A percentile compares a stretch with the other conserved stretches of the same genome.
Conservation (phyloP, 2,329 filamentous ascomycete genomes). For the Diplodia seriata region DNA sequence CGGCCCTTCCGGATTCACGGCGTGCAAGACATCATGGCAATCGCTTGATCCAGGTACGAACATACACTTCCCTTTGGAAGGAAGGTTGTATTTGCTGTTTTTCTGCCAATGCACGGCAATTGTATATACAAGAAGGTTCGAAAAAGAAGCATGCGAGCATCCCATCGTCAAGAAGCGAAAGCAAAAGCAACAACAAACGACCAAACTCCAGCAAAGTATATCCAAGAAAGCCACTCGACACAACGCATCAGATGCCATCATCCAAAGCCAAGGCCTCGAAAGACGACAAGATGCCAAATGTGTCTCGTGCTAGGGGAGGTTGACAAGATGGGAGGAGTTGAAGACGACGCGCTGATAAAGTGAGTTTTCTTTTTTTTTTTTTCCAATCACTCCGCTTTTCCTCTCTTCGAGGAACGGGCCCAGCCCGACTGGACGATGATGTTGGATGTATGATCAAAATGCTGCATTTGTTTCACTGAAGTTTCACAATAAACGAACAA, state of each 20-base stretch:
- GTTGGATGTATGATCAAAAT: background rate
- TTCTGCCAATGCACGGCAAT: background rate
- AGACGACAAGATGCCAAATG: background rate
- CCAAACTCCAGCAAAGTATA: background rate
- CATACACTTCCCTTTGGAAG: background rate
- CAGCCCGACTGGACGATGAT: background rate
- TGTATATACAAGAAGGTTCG: background rate
- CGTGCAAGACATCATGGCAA: no score
- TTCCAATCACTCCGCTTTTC: background rate
- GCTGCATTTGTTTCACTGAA: background rate
- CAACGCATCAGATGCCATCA: background rate
- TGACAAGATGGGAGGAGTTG: background rate
- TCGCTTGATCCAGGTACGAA: no score
- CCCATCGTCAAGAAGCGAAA: conserved; percentile 1
- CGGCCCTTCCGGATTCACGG: no score
- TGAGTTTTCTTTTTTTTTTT: background rate
- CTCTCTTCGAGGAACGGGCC: background rate
- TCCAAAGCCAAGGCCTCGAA: background rate
- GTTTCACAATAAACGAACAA: background rate
- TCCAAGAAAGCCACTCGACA: background rate
- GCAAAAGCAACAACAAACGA: background rate
- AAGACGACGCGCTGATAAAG: background rate
- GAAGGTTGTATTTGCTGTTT: background rate
- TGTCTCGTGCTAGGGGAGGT: background rate
- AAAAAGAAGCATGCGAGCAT: background rate